These are phyloP conservation scores for Stentor roeselii DNA, from an alignment of 73 alveolate genomes.

Conservation along the genomic window DNA sequence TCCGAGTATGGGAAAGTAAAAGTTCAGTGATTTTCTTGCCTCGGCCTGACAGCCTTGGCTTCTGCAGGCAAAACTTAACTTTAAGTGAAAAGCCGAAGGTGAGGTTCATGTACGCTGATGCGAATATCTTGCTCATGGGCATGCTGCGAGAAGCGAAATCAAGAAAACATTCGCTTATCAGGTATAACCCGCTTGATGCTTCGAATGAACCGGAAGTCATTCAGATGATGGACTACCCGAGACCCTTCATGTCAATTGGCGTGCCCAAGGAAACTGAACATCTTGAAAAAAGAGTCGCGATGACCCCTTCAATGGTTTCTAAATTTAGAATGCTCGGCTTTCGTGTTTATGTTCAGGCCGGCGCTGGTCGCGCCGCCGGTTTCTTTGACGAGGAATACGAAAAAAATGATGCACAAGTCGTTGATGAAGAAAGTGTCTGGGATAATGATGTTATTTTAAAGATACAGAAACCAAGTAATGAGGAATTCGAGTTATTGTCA, in stretches of 20 bases:
- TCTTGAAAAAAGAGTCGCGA: slow-evolving; percentile 36
- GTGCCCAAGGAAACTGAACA: slow-evolving; percentile 32
- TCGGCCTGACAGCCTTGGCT: slow-evolving; percentile 49
- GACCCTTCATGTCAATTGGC: slow-evolving; percentile 30
- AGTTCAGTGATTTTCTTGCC: slow-evolving; percentile 40
- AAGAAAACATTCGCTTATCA: slow-evolving; percentile 1
- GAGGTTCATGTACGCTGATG: slow-evolving; percentile 51
- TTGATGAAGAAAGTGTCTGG: not conserved
- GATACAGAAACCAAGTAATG: slow-evolving; percentile 31
- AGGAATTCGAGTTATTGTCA: slow-evolving; percentile 12
- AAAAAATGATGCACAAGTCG: slow-evolving; percentile 43
- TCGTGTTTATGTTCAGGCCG: slow-evolving; percentile 37
- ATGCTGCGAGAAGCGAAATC: slow-evolving; percentile 19
- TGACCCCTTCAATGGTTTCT: slow-evolving; percentile 30
- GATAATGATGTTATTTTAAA: slow-evolving; percentile 34
- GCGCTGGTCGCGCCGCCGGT: slow-evolving; percentile 54
- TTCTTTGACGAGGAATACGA: slow-evolving; percentile 46
- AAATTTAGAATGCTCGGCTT: slow-evolving; percentile 28
- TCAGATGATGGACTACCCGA: slow-evolving; percentile 13
- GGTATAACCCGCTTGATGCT: slow-evolving; percentile 1
- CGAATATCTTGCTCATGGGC: slow-evolving; percentile 32
- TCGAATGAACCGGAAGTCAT: slow-evolving; percentile 6
- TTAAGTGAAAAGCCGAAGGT: slow-evolving; percentile 49
- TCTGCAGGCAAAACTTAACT: slow-evolving; percentile 60
- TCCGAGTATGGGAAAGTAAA: slow-evolving; percentile 58